Conservation (phyloP, 1,284 basidiomycete species). For the Cryptococcus wingfieldii region DNA sequence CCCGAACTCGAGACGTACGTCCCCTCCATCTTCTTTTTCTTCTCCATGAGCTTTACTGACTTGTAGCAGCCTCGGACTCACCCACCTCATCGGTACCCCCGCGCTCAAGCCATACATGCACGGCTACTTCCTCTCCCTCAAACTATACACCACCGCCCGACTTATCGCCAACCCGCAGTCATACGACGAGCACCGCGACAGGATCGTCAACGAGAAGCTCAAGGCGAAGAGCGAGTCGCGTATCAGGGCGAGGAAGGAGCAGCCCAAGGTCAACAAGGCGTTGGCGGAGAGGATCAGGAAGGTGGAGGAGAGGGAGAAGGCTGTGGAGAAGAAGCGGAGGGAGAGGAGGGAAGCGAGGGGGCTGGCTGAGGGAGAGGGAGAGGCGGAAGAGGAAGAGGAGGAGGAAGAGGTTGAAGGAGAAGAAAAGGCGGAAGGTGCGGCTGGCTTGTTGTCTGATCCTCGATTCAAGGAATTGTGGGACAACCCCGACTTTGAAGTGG, state of each 20-base stretch:
- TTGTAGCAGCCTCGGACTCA: constrained; percentile 62
- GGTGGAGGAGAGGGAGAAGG: constrained; percentile 66
- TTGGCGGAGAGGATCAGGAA: constrained; percentile 79
- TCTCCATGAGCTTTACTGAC: not conserved
- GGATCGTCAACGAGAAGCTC: constrained; percentile 78
- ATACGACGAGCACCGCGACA: constrained; percentile 89
- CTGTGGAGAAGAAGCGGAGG: constrained; percentile 60
- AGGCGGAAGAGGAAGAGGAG: constrained; percentile 24
- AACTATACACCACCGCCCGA: constrained; percentile 91
- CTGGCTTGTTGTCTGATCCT: constrained; percentile 71
- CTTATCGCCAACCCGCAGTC: constrained; percentile 94
- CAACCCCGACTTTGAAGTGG: constrained; percentile 90
- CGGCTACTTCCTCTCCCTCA: constrained; percentile 94
- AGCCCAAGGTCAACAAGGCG: constrained; percentile 78
- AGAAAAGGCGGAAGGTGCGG: constrained; percentile 48
- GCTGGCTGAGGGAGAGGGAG: constrained; percentile 16
- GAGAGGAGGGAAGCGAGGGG: constrained; percentile 51
- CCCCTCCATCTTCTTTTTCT: not conserved
- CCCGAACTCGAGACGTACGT: constrained; percentile 77
- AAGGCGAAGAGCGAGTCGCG: constrained; percentile 89
- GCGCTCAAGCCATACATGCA: constrained; percentile 99
- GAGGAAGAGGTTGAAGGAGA: constrained; percentile 46
- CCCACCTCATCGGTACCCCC: constrained; percentile 89
- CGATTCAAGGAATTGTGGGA: constrained; percentile 90
- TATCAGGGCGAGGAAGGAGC: constrained; percentile 73